Conservation (phyloP, 176 grass and related monocot species). For the Triticum monococcum region DNA sequence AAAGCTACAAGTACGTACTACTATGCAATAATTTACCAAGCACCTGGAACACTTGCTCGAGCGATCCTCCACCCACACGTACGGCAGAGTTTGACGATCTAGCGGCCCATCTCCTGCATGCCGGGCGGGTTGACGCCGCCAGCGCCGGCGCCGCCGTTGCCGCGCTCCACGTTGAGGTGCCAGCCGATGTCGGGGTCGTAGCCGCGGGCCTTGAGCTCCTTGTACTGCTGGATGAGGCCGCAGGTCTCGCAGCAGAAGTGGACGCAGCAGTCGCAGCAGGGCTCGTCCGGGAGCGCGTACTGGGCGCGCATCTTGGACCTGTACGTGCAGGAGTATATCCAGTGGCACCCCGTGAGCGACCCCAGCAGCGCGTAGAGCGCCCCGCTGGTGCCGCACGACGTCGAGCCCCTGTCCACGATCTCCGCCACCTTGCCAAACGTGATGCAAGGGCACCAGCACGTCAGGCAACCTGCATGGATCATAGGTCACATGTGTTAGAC, state of each 20-base stretch:
- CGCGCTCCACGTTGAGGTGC: neutral
- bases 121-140: neutral
- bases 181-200: constrained; percentile 60
- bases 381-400: constrained; percentile 49
- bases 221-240: constrained; percentile 61
- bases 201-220: constrained; percentile 58
- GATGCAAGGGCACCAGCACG: constrained; percentile 68
- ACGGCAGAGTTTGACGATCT: neutral
- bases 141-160: neutral
- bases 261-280: constrained; percentile 69
- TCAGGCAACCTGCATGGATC: constrained; percentile 26
- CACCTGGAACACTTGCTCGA: neutral
- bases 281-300: constrained; percentile 37
- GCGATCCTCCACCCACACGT: neutral
- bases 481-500: neutral
- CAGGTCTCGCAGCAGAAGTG: constrained; percentile 63
- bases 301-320: constrained; percentile 45
- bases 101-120: constrained; percentile 24
- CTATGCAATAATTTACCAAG: neutral
- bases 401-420: constrained; percentile 60
- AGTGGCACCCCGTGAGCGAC: constrained; percentile 20
- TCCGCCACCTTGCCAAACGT: constrained; percentile 73
- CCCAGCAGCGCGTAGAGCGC: constrained; percentile 45
- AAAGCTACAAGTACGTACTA: no score
- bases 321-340: constrained; percentile 68